Percentiles rank a stretch among this genome's conserved stretches.
phyloP scores from a whole-genome alignment of 169 alveolate genomes.

The Condylostoma magnum region DNA sequence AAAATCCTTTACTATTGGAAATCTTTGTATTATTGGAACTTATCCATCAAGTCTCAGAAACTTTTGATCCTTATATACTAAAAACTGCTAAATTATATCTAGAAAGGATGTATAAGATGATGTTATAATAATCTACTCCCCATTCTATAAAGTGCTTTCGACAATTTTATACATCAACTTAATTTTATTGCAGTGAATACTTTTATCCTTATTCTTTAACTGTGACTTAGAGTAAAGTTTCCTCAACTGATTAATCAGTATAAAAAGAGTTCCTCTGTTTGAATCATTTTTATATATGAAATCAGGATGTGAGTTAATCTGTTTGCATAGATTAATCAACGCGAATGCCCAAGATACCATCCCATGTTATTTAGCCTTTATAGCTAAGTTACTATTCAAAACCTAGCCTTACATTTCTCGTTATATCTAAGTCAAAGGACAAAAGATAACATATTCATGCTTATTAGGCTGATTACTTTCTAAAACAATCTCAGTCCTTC shows the following conservation, averaged over 20 bases:
- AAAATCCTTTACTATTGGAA: conserved; percentile 85
- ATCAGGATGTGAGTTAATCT: conserved; percentile 14
- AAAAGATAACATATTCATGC: conserved; percentile 49
- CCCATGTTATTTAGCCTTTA: background rate
- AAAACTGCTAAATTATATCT: conserved; percentile 83
- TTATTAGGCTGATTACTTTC: conserved; percentile 53
- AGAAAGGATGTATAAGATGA: conserved; percentile 91
- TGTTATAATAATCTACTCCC: conserved; percentile 89
- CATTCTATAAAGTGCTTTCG: background rate
- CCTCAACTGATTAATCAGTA: background rate
- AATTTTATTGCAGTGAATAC: background rate
- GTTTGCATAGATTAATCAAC: background rate
- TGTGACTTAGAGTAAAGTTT: background rate
- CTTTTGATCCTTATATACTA: conserved; percentile 81
- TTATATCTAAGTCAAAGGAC: conserved; percentile 39
- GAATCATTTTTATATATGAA: background rate
- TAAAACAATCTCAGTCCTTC: conserved; percentile 59
- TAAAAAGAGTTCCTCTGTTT: background rate
- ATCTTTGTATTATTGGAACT: conserved; percentile 80
- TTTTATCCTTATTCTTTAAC: background rate
- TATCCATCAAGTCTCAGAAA: conserved; percentile 90
- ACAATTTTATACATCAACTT: background rate
- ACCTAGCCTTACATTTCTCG: conserved; percentile 32
- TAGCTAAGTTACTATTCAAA: background rate
- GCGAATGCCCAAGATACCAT: background rate